Base-by-base conservation (phyloP, 2,329 filamentous ascomycete species). In the Boeremia exigua region DNA sequence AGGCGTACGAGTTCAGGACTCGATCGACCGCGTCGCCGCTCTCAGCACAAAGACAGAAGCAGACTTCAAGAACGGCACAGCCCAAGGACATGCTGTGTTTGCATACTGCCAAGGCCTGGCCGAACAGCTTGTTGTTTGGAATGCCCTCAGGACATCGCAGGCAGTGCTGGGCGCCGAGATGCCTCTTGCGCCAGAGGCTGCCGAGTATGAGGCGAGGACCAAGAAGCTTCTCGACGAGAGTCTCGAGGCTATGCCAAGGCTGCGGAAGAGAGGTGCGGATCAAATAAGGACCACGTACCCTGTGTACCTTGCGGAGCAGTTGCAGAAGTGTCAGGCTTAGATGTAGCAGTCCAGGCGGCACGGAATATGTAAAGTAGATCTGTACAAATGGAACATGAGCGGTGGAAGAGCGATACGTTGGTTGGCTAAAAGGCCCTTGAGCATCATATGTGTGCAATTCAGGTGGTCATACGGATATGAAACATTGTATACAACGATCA, bases 81-180 rank as follows among this genome's bases (percentile, higher is more conserved):
- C 2, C 1, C 59, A 63, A 23, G 14, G 39, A 9, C 11, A 2
- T 9, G 60, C 54, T 39, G 40, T 51, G 7, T 44, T 27, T n/a
- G 8, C 29, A 29, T 54, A 59, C 49, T 48, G 27, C 59, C 62
- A 61, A 46, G 58, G 66, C 4, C 69, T 78, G 29, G 42, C 74
- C 8, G 60, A 66, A 4, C 64, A 70, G 4, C 61, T 79, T 9
- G 71, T 76, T 11, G 62, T 80, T 19, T 79, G 73, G 72, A 78
- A 80, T 54, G 79, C 75, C n/a, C 69, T 81, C n/a, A 69, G 63
- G 42, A 71, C 80, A 4, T 75, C 79, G 1, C 68, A 71, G 46
- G 72, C 72, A 30, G 74, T 80, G 4, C 72, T 81, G 0, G 75
- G 75, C 9, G 53, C 54, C 4, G 55, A 75, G 8, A 73, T 77